These are phyloP conservation scores for Clonostachys sp. DNA, from an alignment of 2,329 filamentous ascomycete genomes.

Conservation along the genomic window DNA sequence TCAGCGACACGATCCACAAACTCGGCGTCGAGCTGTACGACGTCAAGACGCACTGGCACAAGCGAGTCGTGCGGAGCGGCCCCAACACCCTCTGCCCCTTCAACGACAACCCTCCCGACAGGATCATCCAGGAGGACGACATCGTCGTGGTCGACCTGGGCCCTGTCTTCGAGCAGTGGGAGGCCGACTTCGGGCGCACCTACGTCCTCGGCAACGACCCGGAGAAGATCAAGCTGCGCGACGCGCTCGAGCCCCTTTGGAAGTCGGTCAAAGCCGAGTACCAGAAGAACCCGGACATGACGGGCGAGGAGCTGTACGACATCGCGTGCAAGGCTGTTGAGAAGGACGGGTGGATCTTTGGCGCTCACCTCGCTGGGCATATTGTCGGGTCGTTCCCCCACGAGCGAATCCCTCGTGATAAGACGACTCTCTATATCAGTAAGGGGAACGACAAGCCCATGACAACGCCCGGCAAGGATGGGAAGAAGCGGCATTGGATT, in stretches of 20 bases:
- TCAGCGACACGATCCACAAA: slow-evolving; percentile 41
- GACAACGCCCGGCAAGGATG: slow-evolving; percentile 28
- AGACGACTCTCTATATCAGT: slow-evolving; percentile 35
- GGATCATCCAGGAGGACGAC: slow-evolving; percentile 38
- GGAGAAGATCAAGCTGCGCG: slow-evolving; percentile 39
- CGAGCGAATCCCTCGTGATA: slow-evolving; percentile 43
- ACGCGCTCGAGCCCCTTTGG: slow-evolving; percentile 41
- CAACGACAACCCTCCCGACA: slow-evolving; percentile 42
- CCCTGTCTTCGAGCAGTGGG: slow-evolving; percentile 46
- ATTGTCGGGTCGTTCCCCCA: slow-evolving; percentile 45
- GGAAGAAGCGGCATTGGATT: slow-evolving; percentile 41
- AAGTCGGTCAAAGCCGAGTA: slow-evolving; percentile 33
- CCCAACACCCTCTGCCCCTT: slow-evolving; percentile 43
- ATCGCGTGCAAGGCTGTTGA: slow-evolving; percentile 30
- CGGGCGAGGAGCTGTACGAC: slow-evolving; percentile 40
- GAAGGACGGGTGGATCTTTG: slow-evolving; percentile 35
- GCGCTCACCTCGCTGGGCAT: slow-evolving; percentile 38
- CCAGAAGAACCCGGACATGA: slow-evolving; percentile 32
- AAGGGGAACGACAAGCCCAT: slow-evolving; percentile 36
- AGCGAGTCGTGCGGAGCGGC: slow-evolving; percentile 42
- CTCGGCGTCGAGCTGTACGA: slow-evolving; percentile 18
- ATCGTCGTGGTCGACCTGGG: slow-evolving; percentile 47
- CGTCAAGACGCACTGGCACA: slow-evolving; percentile 47
- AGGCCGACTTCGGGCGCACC: slow-evolving; percentile 48
- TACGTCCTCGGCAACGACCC: slow-evolving; percentile 35